Conservation (phyloP, 306 rosid species). For the Quercus gilva region DNA sequence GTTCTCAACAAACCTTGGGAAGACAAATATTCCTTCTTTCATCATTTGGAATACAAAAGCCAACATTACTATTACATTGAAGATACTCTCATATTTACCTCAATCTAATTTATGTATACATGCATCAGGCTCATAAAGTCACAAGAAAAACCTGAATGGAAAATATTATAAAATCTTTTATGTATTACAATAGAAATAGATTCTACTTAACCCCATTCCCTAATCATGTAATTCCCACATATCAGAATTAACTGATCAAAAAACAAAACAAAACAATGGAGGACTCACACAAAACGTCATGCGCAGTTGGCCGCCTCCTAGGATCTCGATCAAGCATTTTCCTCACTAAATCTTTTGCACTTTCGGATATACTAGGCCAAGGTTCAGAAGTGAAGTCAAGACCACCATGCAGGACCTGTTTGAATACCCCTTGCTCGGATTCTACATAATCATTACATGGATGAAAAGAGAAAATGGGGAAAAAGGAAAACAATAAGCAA, state of each 20-base stretch:
- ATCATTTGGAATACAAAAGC: not conserved
- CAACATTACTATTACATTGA: not conserved
- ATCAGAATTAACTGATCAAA: conserved; percentile 7
- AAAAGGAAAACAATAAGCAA: conserved; percentile 5
- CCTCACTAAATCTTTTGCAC: conserved; percentile 94
- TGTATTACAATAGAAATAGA: not conserved
- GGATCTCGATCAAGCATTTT: conserved; percentile 95
- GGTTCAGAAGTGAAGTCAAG: conserved; percentile 91
- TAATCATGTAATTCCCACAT: conserved; percentile 1
- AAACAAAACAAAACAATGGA: conserved; percentile 11
- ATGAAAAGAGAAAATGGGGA: not conserved
- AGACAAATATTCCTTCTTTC: not conserved
- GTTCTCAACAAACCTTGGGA: not conserved
- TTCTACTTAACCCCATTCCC: conserved; percentile 7
- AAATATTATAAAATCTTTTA: not conserved
- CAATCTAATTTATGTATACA: not conserved
- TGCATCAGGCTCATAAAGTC: not conserved
- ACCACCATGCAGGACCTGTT: conserved; percentile 86
- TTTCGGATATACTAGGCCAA: conserved; percentile 90
- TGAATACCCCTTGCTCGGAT: conserved; percentile 80
- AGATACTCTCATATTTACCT: not conserved
- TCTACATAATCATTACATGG: conserved; percentile 40
- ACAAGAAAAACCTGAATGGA: not conserved
- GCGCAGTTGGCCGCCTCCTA: conserved; percentile 63
- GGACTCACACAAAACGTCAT: conserved; percentile 91